phyloP scores from a whole-genome alignment of 1,284 basidiomycete species.

The Malassezia pachydermatis region DNA sequence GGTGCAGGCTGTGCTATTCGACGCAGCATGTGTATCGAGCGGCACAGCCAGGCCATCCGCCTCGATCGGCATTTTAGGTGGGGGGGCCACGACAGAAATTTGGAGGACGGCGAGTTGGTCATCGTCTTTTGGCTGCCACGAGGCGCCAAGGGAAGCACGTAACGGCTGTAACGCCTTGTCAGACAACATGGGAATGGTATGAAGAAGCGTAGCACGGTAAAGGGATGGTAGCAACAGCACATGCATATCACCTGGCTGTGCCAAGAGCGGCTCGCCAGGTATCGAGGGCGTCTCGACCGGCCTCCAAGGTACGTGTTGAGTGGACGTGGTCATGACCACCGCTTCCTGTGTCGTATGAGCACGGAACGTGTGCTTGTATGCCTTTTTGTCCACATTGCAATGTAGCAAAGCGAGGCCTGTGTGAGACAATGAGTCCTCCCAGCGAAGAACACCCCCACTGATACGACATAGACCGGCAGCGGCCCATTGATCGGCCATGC shows the following conservation, averaged over 20 bases:
- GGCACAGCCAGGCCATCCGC: background rate
- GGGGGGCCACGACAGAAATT: background rate
- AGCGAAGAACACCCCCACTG: background rate
- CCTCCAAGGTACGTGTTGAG: slow-evolving; percentile 2
- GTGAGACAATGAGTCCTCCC: background rate
- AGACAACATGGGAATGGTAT: background rate
- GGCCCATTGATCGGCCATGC: background rate
- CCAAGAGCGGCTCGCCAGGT: background rate
- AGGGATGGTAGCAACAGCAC: slow-evolving; percentile 8
- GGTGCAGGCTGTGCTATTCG: background rate
- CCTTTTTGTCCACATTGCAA: no score
- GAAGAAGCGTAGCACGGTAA: slow-evolving; percentile 1
- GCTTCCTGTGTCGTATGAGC: slow-evolving; percentile 1
- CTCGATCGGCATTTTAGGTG: background rate
- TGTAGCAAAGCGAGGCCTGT: no score
- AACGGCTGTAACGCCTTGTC: background rate
- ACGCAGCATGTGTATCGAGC: background rate
- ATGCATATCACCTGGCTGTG: background rate
- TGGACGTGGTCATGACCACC: background rate
- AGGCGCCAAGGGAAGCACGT: no score
- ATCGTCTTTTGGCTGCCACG: background rate
- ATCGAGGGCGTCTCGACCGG: background rate
- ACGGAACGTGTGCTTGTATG: background rate
- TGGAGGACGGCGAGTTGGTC: background rate
- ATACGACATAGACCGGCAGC: background rate